A percentile compares a stretch with the other conserved stretches of the same genome.
These are phyloP conservation scores for Pleurostoma richardsiae DNA, from an alignment of 2,329 filamentous ascomycete genomes.

Conservation along the genomic window DNA sequence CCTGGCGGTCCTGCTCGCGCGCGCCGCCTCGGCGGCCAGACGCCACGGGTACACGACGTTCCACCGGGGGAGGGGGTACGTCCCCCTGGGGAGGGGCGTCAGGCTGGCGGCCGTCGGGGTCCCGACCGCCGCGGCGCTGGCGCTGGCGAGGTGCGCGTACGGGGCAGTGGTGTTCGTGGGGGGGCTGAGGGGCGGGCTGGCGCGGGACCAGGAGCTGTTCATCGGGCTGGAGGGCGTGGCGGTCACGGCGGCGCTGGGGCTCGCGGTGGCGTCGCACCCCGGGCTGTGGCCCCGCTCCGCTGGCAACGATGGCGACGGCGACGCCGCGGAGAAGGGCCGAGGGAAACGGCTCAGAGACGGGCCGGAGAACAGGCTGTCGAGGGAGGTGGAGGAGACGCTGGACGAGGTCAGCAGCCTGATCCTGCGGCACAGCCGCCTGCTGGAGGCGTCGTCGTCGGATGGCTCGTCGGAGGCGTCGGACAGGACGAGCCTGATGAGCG, in stretches of 20 bases:
- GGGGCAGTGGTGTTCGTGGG: conserved; percentile 16
- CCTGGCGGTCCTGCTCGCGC: conserved; percentile 14
- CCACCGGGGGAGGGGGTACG: conserved; percentile 15
- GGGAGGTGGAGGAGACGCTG: conserved; percentile 1
- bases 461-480: conserved; percentile 3
- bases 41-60: conserved; percentile 22
- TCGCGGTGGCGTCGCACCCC: conserved; percentile 20
- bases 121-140: conserved; percentile 13
- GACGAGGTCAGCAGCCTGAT: conserved; percentile 4
- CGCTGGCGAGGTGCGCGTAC: conserved; percentile 19
- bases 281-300: conserved; percentile 12
- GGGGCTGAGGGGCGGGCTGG: conserved; percentile 17
- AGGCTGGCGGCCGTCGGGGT: conserved; percentile 18
- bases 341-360: conserved; percentile 4
- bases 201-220: conserved; percentile 18
- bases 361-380: not conserved
- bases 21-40: conserved; percentile 13
- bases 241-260: conserved; percentile 19
- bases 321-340: not conserved
- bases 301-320: not conserved
- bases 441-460: conserved; percentile 4
- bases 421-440: conserved; percentile 3
- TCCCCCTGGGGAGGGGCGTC: conserved; percentile 16
- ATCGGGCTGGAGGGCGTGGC: conserved; percentile 21
- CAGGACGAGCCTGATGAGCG: not conserved